Conservation (phyloP, 345 rosid species). For the Rubroshorea leprosula region DNA sequence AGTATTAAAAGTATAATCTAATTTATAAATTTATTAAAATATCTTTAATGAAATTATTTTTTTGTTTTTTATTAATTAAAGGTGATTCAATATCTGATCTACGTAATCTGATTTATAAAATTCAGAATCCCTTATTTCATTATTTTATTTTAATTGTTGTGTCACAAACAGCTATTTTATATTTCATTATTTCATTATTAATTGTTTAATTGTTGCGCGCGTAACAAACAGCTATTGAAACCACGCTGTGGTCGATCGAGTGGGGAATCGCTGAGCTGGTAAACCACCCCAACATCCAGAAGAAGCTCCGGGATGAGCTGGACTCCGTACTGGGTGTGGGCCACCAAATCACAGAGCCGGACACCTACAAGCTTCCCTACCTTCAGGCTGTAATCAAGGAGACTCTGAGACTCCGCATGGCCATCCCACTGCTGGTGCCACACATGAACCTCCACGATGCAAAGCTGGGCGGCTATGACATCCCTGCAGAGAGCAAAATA, state of each 20-base stretch:
- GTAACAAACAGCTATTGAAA: constrained; percentile 91
- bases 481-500: constrained; percentile 97
- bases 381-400: constrained; percentile 95
- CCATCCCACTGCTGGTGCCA: constrained; percentile 93
- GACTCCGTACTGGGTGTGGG: constrained; percentile 73
- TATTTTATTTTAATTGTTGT: no score
- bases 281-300: constrained; percentile 83
- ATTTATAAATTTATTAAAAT: no score
- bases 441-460: constrained; percentile 99
- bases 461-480: constrained; percentile 72
- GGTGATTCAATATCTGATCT: no score
- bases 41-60: no score
- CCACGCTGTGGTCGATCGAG: constrained; percentile 92
- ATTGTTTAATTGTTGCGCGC: no score
- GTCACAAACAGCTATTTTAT: no score
- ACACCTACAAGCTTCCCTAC: constrained; percentile 67
- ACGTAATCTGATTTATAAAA: no score
- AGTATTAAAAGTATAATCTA: no score
- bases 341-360: constrained; percentile 80
- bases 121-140: no score
- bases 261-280: constrained; percentile 96
- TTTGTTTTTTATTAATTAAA: no score
- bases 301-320: constrained; percentile 64
- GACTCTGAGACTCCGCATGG: constrained; percentile 85
- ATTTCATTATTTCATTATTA: no score